Evolutionary conservation across 768 basidiomycete species (phyloP), one percentile per base, ranked within the genome.

Genomic region (Trametes cinnabarina): DNA sequence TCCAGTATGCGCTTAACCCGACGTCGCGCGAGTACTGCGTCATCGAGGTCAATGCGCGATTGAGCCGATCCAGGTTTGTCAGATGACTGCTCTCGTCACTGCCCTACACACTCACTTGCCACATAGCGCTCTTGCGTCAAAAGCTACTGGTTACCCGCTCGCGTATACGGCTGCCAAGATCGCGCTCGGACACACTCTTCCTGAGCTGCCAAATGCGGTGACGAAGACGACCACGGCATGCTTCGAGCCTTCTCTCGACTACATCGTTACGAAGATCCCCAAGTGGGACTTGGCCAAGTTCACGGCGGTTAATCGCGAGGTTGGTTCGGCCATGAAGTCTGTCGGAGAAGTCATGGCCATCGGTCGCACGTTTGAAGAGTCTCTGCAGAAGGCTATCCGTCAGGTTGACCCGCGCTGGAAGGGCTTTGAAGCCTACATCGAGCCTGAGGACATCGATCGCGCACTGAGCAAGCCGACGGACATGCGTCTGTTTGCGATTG

Each of bases 321-420:
- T 98, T 51, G 97, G 96, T 23, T 98, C 95, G 3, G 85, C 96
- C 17, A 98, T 99, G 97, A 99, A 99, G 75, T 94, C 92, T 15
- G 97, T 99, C 53, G 97, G 97, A 53, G 97, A 99, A 73, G 96
- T 99, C 69, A 99, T 99, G 97, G 96, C 96, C 64, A 98, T 99
- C 66, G 97, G 97, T 35, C 89, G 97, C 64, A 99, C 97, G 1
- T 99, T 98, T 66, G 97, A 99, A 74, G 97, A 99, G 73, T 93
- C 91, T 68, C 79, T 99, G 68, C 97, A 98, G 72, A 99, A 99
- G 75, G 97, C 97, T 47, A 90, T 99, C 60, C 89, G 97, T 61
- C 94, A 97, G 78, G 90, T 98, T 35, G 96, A 98, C 72, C 97
- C 97, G 26, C 84, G 91, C 28, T 99, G 92, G 85, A 85, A 90